Evolutionary conservation across 1,139 yeast genomes (phyloP).

Genomic region (Sugiyamaella neomexicana): DNA sequence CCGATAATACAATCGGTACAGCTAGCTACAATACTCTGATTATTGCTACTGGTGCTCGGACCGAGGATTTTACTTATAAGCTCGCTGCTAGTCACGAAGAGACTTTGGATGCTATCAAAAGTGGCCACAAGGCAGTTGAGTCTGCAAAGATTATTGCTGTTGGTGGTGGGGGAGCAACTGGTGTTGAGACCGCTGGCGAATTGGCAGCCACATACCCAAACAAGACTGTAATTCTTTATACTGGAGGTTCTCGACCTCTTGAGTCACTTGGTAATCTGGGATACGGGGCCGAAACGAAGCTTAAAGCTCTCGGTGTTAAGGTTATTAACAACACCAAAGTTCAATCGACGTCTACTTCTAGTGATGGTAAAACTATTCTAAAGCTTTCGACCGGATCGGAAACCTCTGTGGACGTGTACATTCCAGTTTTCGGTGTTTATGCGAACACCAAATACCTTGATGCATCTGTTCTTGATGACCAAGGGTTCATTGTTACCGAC

Average conservation of each 20-base stretch:
- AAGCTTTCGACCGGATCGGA: conserved; percentile 25
- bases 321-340: conserved; percentile 25
- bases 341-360: conserved; percentile 17
- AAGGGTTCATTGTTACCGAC: conserved; percentile 28
- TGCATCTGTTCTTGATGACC: conserved; percentile 22
- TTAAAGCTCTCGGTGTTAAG: conserved; percentile 28
- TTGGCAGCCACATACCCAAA: conserved; percentile 24
- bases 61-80: conserved; percentile 75
- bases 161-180: conserved; percentile 93
- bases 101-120: conserved; percentile 70
- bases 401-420: conserved; percentile 24
- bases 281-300: conserved; percentile 22
- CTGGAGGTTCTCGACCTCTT: conserved; percentile 30
- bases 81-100: conserved; percentile 78
- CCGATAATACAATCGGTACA: conserved; percentile 41
- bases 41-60: conserved; percentile 73
- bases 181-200: conserved; percentile 88
- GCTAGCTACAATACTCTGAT: conserved; percentile 69
- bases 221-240: conserved; percentile 31
- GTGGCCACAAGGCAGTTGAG: conserved; percentile 70
- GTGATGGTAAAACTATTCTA: conserved; percentile 19
- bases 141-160: conserved; percentile 73
- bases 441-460: conserved; percentile 34
- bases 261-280: conserved; percentile 23
- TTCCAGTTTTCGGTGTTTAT: conserved; percentile 28